Evolutionary conservation across 1,139 yeast species (phyloP).

Genomic region (Suhomyces bribrorum): DNA sequence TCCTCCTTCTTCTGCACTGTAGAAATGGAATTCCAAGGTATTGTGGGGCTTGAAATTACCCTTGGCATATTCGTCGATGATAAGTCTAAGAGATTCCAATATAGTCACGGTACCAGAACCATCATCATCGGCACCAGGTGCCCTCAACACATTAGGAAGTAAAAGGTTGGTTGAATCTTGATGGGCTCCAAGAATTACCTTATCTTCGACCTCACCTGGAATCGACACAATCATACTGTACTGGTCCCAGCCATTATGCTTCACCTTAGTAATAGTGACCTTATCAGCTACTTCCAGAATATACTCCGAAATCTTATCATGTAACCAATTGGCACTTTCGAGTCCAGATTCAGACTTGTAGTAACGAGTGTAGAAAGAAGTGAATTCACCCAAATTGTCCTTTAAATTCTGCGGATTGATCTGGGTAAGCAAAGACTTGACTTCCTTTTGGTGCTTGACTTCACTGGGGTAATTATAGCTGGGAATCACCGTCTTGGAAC

Average conservation of each 20-base stretch:
- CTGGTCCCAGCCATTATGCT: conserved; percentile 48
- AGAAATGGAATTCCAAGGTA: conserved; percentile 89
- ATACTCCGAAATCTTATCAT: conserved; percentile 47
- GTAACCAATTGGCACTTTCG: conserved; percentile 74
- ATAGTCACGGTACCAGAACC: conserved; percentile 86
- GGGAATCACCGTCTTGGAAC: conserved; percentile 32
- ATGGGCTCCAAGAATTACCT: conserved; percentile 84
- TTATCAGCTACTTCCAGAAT: conserved; percentile 38
- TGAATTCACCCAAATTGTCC: conserved; percentile 57
- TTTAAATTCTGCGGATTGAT: conserved; percentile 52
- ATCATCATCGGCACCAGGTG: conserved; percentile 97
- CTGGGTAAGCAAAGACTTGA: conserved; percentile 39
- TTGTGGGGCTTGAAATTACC: conserved; percentile 59
- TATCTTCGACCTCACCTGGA: conserved; percentile 37
- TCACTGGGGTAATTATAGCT: conserved; percentile 57
- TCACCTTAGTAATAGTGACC: conserved; percentile 30
- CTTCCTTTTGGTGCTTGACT: conserved; percentile 38
- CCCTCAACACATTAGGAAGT: conserved; percentile 66
- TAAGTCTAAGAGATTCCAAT: conserved; percentile 70
- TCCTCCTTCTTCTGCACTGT: conserved; percentile 95
- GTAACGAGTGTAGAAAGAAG: conserved; percentile 78
- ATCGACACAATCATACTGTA: conserved; percentile 44
- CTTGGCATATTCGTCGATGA: conserved; percentile 38
- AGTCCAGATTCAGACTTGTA: conserved; percentile 72
- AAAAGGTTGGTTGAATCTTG: conserved; percentile 81